Evolutionary conservation across 2,329 filamentous ascomycete species (phyloP).

Genomic region (Periconia sp.): DNA sequence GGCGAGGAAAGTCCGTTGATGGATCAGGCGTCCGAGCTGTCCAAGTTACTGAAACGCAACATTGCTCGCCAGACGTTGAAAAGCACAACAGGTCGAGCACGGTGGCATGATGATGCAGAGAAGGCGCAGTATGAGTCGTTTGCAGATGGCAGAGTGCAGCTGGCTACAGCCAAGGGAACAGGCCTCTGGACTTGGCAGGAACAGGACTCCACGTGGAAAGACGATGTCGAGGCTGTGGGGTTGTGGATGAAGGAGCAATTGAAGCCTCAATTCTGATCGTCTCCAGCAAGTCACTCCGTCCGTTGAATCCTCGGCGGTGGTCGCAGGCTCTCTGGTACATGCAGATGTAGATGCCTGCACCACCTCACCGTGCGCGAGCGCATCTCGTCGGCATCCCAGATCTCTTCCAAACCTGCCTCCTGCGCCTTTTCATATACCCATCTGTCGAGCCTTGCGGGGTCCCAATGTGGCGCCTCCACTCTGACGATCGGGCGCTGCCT

Average conservation of each 20-base stretch:
- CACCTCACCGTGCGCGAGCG: neutral
- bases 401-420: neutral
- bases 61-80: slow-evolving; percentile 38
- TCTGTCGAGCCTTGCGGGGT: slow-evolving; percentile 7
- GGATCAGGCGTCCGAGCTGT: slow-evolving; percentile 47
- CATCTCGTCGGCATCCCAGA: slow-evolving; percentile 5
- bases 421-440: slow-evolving; percentile 9
- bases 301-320: neutral
- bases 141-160: slow-evolving; percentile 21
- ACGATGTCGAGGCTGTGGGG: slow-evolving; percentile 21
- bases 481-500: slow-evolving; percentile 6
- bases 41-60: slow-evolving; percentile 42
- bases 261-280: slow-evolving; percentile 6
- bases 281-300: neutral
- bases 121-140: slow-evolving; percentile 31
- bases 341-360: neutral
- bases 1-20: slow-evolving; percentile 42
- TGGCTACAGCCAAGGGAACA: slow-evolving; percentile 16
- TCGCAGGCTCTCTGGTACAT: neutral
- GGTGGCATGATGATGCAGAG: slow-evolving; percentile 27
- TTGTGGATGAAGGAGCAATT: slow-evolving; percentile 30
- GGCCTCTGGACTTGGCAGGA: slow-evolving; percentile 30
- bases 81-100: slow-evolving; percentile 20
- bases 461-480: slow-evolving; percentile 12
- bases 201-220: slow-evolving; percentile 6